These are phyloP conservation scores for Cryphonectria parasitica DNA, from an alignment of 2,329 filamentous ascomycete genomes.

Conservation along the genomic window DNA sequence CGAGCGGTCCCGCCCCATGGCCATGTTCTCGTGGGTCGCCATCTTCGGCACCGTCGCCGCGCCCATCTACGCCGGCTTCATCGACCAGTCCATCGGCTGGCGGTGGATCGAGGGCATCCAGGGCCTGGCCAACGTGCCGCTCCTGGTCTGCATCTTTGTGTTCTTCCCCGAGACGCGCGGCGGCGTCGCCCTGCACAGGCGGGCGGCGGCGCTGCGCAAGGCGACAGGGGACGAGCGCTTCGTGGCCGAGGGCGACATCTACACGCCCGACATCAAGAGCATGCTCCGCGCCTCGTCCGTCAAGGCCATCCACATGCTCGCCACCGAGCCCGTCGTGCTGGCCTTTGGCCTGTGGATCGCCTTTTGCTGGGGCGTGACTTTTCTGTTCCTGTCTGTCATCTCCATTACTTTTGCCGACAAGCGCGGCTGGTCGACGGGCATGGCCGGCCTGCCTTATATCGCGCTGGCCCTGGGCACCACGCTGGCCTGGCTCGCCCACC, in stretches of 20 bases:
- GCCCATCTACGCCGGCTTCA: constrained; percentile 58
- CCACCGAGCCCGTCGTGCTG: constrained; percentile 29
- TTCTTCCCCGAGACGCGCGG: constrained; percentile 37
- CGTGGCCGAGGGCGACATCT: constrained; percentile 54
- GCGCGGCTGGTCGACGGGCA: constrained; percentile 55
- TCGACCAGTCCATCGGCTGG: constrained; percentile 56
- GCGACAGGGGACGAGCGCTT: constrained; percentile 54
- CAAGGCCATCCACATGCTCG: constrained; percentile 35
- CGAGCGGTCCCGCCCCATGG: constrained; percentile 50
- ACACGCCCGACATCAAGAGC: constrained; percentile 51
- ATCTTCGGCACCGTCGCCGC: constrained; percentile 57
- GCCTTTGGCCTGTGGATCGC: constrained; percentile 28
- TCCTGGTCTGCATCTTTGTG: constrained; percentile 33
- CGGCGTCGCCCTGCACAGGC: constrained; percentile 44
- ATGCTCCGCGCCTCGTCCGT: constrained; percentile 53
- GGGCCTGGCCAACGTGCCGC: constrained; percentile 54
- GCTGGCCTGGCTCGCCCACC: constrained; percentile 51
- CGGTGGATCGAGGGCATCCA: constrained; percentile 58
- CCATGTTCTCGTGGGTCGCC: constrained; percentile 52
- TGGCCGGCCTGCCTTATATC: constrained; percentile 55
- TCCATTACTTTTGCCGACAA: constrained; percentile 56
- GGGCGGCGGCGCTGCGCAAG: constrained; percentile 51
- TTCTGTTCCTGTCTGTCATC: constrained; percentile 57
- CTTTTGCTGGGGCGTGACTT: constrained; percentile 52
- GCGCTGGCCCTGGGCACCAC: constrained; percentile 52